Conservation (phyloP, 2,329 filamentous ascomycete species). For the Aureobasidium melanogenum region DNA sequence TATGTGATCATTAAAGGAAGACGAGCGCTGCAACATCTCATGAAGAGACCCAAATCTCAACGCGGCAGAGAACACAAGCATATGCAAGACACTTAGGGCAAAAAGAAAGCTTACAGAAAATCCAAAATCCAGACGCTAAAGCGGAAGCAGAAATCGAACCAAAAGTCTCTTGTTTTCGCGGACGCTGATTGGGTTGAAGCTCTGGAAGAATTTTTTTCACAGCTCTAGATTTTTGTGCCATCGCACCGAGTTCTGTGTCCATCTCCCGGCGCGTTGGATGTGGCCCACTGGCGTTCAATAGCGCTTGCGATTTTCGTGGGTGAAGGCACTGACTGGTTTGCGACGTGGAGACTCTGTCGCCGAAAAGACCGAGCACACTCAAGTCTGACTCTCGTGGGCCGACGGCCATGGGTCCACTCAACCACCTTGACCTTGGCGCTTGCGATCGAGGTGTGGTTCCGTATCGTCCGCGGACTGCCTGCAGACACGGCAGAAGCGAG, state of each 20-base stretch:
- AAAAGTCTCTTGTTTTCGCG: neutral
- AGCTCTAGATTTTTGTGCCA: neutral
- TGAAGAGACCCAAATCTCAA: neutral
- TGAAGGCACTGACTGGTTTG: neutral
- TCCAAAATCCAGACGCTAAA: neutral
- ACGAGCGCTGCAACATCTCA: neutral
- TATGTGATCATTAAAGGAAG: neutral
- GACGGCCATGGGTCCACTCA: neutral
- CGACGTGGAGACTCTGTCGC: neutral
- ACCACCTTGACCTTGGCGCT: neutral
- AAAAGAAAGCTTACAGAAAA: neutral
- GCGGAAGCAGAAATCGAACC: neutral
- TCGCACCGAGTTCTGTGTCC: neutral
- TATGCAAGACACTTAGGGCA: constrained; percentile 1
- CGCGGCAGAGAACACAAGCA: neutral
- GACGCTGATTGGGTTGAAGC: neutral
- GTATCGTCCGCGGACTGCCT: neutral
- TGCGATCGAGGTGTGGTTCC: neutral
- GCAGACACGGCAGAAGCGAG: constrained; percentile 1
- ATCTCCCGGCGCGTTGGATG: constrained; percentile 1
- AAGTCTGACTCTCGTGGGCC: too few relatives aligned
- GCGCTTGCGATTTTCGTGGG: neutral
- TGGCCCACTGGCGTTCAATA: neutral
- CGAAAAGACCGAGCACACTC: neutral
- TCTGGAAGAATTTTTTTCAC: neutral